These are phyloP conservation scores for Kurtzmaniella quercitrusa DNA, from an alignment of 1,139 yeast species.

Conservation along the genomic window DNA sequence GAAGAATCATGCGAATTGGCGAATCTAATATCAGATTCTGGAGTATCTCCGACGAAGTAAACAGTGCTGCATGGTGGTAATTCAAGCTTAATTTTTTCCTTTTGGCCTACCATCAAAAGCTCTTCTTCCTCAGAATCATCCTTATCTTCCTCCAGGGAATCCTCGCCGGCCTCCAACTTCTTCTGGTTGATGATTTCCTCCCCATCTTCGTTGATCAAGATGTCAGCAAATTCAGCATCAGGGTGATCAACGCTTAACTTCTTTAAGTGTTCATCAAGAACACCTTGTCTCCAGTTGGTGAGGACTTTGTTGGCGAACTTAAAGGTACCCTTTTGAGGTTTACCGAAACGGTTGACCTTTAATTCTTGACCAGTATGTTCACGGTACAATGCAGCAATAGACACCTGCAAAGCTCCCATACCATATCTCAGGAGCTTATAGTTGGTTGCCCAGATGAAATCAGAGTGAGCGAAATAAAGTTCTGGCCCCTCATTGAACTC, in stretches of 20 bases:
- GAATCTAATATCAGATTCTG: slow-evolving; percentile 83
- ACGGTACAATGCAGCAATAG: slow-evolving; percentile 74
- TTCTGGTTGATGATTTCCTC: slow-evolving; percentile 45
- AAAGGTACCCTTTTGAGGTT: slow-evolving; percentile 82
- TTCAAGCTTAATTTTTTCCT: slow-evolving; percentile 46
- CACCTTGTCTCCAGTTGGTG: slow-evolving; percentile 73
- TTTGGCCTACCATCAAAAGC: slow-evolving; percentile 26
- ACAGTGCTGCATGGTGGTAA: slow-evolving; percentile 83
- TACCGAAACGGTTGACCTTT: slow-evolving; percentile 75
- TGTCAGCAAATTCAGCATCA: slow-evolving; percentile 43
- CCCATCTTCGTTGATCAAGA: slow-evolving; percentile 45
- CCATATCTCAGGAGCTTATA: slow-evolving; percentile 78
- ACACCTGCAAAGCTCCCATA: slow-evolving; percentile 86
- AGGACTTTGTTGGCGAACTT: slow-evolving; percentile 74
- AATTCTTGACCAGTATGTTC: slow-evolving; percentile 79
- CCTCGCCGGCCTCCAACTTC: slow-evolving; percentile 36
- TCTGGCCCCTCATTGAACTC: slow-evolving; percentile 75
- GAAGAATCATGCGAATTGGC: slow-evolving; percentile 82
- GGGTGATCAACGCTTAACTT: slow-evolving; percentile 46
- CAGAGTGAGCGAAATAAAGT: slow-evolving; percentile 83
- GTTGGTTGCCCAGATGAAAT: slow-evolving; percentile 86
- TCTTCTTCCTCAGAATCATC: slow-evolving; percentile 28
- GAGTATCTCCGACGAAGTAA: slow-evolving; percentile 90
- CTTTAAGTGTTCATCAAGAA: slow-evolving; percentile 68
- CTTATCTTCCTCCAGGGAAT: slow-evolving; percentile 30